Percentiles rank a stretch among this genome's conserved stretches.
phyloP scores from a whole-genome alignment of 768 basidiomycete species.

The Leccinum boreale region DNA sequence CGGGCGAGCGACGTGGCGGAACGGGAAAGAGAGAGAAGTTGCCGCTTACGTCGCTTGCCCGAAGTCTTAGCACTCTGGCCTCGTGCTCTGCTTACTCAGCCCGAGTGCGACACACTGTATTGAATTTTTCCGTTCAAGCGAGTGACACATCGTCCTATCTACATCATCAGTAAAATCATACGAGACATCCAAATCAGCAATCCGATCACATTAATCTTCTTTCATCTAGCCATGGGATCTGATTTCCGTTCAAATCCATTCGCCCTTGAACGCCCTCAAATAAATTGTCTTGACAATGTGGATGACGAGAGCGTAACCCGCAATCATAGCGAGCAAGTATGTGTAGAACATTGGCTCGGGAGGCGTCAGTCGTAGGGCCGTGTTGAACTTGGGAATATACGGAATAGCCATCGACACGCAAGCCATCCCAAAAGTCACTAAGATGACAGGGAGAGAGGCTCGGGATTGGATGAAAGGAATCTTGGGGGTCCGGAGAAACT shows the following conservation, averaged over 20 bases:
- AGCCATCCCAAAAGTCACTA: conserved; percentile 31
- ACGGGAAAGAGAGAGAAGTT: too few relatives aligned
- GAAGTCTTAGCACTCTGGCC: too few relatives aligned
- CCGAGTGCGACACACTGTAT: too few relatives aligned
- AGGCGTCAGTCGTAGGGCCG: conserved; percentile 26
- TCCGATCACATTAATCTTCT: background rate
- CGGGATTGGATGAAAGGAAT: conserved; percentile 32
- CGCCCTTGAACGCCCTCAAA: conserved; percentile 26
- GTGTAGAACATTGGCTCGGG: conserved; percentile 28
- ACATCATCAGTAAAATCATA: background rate
- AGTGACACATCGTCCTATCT: background rate
- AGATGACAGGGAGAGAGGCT: conserved; percentile 25
- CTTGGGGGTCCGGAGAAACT: conserved; percentile 31
- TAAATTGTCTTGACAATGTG: conserved; percentile 29
- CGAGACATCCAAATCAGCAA: background rate
- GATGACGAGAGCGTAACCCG: conserved; percentile 23
- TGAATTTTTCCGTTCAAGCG: too few relatives aligned
- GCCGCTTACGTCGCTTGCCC: too few relatives aligned
- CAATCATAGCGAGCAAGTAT: conserved; percentile 22
- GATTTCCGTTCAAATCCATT: conserved; percentile 23
- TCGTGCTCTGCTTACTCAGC: too few relatives aligned
- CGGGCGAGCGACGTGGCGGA: too few relatives aligned
- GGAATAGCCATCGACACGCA: conserved; percentile 33
- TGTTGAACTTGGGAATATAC: conserved; percentile 30
- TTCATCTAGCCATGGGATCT: background rate